Evolutionary conservation across 371 early-diverging fungal species (phyloP).

Genomic region (Mortierella sp.): DNA sequence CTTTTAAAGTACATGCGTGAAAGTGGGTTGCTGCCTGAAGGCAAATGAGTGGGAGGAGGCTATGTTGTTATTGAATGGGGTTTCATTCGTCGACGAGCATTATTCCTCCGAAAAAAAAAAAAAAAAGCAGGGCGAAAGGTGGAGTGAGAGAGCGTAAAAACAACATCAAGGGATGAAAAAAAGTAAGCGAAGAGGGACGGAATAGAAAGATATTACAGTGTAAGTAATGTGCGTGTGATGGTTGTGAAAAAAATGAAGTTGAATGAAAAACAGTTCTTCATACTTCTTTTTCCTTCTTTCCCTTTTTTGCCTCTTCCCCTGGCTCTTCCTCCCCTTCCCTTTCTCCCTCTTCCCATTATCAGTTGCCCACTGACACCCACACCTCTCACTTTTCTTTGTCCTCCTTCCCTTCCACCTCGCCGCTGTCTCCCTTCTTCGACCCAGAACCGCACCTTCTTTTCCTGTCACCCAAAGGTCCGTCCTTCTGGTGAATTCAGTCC

Average conservation of each 20-base stretch:
- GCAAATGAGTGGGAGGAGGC: neutral
- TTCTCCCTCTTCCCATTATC: neutral
- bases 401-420: neutral
- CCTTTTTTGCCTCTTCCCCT: neutral
- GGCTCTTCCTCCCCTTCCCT: neutral
- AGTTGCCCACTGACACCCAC: neutral
- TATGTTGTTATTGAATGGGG: neutral
- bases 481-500: neutral
- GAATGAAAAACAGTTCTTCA: neutral
- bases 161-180: neutral
- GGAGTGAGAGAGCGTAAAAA: neutral
- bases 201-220: neutral
- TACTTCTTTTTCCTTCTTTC: neutral
- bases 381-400: neutral
- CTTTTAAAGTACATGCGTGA: neutral
- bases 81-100: neutral
- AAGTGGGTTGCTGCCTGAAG: neutral
- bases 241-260: neutral
- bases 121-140: neutral
- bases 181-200: neutral
- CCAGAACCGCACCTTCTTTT: neutral
- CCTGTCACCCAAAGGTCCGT: neutral
- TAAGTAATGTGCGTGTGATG: neutral
- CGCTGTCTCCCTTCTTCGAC: neutral
- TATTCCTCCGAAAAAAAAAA: neutral